Evolutionary conservation across 1,139 yeast species (phyloP).

Genomic region (Zygosaccharomyces sapae): DNA sequence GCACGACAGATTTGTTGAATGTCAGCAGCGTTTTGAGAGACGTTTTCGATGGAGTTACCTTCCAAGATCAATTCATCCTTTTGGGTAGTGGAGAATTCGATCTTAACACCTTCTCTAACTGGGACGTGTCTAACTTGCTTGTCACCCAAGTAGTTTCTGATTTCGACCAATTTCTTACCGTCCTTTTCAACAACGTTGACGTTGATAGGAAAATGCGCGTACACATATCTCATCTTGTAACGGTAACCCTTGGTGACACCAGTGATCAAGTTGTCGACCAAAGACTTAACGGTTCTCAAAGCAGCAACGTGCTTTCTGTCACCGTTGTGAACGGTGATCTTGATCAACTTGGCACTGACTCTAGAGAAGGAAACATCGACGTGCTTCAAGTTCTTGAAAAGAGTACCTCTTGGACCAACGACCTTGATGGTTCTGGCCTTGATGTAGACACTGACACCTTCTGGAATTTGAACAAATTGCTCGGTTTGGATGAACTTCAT

Average conservation of each 20-base stretch:
- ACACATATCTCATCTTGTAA: constrained; percentile 99
- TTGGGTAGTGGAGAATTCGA: constrained; percentile 74
- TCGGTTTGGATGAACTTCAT: constrained; percentile 97
- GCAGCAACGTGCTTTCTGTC: constrained; percentile 99
- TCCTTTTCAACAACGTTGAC: constrained; percentile 80
- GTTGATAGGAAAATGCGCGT: constrained; percentile 99
- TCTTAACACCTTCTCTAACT: constrained; percentile 83
- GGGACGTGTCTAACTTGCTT: constrained; percentile 87
- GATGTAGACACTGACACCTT: constrained; percentile 87
- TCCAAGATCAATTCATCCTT: constrained; percentile 91
- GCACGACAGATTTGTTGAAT: constrained; percentile 98
- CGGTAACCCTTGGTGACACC: constrained; percentile 99
- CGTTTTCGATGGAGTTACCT: constrained; percentile 98
- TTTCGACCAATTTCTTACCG: constrained; percentile 77
- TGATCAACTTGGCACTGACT: constrained; percentile 66
- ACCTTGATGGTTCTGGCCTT: constrained; percentile 89
- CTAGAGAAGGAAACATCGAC: constrained; percentile 89
- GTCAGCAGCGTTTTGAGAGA: constrained; percentile 98
- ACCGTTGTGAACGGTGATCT: constrained; percentile 95
- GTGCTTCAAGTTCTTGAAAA: constrained; percentile 89
- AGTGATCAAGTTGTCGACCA: constrained; percentile 87
- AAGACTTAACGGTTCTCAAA: constrained; percentile 96
- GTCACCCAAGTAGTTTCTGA: constrained; percentile 99
- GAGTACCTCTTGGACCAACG: constrained; percentile 97
- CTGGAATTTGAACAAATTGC: constrained; percentile 89